Evolutionary conservation across 1,284 basidiomycete species (phyloP), one percentile per base, ranked within the genome.

Genomic region (Sanghuangporus weigelae): DNA sequence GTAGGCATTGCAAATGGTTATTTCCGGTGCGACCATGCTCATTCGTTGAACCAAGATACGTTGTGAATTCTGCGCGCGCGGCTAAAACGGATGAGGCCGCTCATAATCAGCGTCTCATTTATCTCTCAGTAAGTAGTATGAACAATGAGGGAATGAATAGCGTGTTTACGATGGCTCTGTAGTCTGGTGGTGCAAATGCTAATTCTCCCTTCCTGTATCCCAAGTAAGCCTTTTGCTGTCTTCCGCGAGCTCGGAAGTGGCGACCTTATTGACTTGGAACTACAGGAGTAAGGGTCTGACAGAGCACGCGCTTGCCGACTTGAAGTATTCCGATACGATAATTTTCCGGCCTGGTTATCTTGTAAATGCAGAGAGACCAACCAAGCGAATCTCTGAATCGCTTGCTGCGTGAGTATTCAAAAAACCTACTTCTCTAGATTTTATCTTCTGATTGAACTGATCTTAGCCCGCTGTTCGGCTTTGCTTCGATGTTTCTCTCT

Each of bases 271-370:
- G 19, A 23, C 23, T 51, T 14, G 10, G 12, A 26, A 51, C 26
- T 14, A n/a, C 35, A 71, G 72, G 66, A 73, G 69, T 62, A 78
- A 79, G 69, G 77, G 78, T 16, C 54, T 74, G 39, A 79, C 78
- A 4, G 78, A 80, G 66, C 70, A 76, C 59, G 74, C 69, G 0
- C 69, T 80, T 35, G 75, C 76, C 2, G 63, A 62, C 5, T 60
- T 78, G 2, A 73, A 72, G 14, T 79, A 76, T 64, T 36, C 63
- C 7, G 72, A 76, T 12, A 73, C 73, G 3, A 70, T 77, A 61
- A 69, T 78, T 49, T 72, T 77, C 67, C 69, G 75, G 4, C 78
- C 78, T 0, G 77, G 74, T 1, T 69, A 72, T 46, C 68, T 80
- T 58, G 16, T 67, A 8, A 66, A 66, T 44, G 65, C 65, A 73